Percentiles rank a stretch among this genome's conserved stretches.
These are phyloP conservation scores for Diatrype stigma DNA, from an alignment of 2,329 filamentous ascomycete genomes.

Conservation along the genomic window DNA sequence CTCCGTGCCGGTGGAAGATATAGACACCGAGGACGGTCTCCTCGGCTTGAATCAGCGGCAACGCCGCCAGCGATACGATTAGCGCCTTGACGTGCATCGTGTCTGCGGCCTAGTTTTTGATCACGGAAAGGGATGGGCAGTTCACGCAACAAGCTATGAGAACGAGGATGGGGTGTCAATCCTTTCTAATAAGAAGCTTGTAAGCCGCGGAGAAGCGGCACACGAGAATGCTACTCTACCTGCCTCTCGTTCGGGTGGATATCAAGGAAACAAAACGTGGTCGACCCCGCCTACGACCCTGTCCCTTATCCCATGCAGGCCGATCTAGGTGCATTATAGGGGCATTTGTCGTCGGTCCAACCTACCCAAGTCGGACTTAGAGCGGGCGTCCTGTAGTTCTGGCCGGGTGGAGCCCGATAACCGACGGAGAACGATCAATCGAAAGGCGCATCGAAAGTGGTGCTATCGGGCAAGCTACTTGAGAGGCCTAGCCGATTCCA, in stretches of 20 bases:
- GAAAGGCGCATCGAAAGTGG: no score
- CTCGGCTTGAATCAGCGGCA: conserved; percentile 46
- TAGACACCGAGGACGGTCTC: conserved; percentile 79
- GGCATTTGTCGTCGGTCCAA: no score
- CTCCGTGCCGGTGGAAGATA: conserved; percentile 86
- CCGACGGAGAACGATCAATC: no score
- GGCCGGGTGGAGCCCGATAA: no score
- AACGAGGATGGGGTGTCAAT: no score
- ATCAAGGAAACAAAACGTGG: background rate
- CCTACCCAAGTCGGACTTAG: no score
- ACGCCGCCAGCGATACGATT: conserved; percentile 35
- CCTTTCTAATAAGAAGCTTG: no score
- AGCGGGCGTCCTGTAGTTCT: no score
- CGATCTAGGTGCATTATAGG: background rate
- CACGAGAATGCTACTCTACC: background rate
- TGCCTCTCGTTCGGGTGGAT: background rate
- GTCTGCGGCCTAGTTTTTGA: background rate
- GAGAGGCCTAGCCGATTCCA: no score
- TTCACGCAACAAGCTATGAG: background rate
- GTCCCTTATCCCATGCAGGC: background rate
- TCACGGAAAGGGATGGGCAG: no score
- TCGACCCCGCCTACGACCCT: background rate
- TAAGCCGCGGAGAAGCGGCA: background rate
- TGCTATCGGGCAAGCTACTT: no score
- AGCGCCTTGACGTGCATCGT: conserved; percentile 38